Conservation (phyloP, 768 basidiomycete genomes). For the Agrocybe pediades region DNA sequence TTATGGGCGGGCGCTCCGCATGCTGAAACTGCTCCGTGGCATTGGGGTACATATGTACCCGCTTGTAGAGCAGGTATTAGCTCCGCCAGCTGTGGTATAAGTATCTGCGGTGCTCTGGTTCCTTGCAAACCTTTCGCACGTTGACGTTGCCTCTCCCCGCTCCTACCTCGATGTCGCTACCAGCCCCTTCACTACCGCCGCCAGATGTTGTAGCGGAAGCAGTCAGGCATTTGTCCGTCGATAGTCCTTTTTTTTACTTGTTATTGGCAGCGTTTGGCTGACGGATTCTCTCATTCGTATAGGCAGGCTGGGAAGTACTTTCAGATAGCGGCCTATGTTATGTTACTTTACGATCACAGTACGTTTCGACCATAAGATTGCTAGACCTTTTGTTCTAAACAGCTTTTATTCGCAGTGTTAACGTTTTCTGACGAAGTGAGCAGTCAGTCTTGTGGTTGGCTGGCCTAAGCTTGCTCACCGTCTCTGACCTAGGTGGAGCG, state of each 20-base stretch:
- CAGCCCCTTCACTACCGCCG: background rate
- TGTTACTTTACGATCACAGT: slow-evolving; percentile 21
- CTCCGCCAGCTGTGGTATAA: no score
- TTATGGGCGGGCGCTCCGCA: no score
- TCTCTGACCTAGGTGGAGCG: slow-evolving; percentile 22
- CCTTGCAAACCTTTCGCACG: background rate
- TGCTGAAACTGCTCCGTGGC: no score
- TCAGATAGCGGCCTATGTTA: slow-evolving; percentile 18
- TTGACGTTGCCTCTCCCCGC: no score
- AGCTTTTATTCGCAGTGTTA: background rate
- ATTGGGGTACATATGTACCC: no score
- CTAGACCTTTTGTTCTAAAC: background rate
- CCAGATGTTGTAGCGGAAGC: background rate
- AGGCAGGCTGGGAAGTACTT: slow-evolving; percentile 22
- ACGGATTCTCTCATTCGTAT: background rate
- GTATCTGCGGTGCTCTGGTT: no score
- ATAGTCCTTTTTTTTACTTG: background rate
- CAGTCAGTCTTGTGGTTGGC: background rate
- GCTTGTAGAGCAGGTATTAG: no score
- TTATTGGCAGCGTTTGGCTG: background rate
- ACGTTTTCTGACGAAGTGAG: background rate
- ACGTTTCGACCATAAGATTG: slow-evolving; percentile 5
- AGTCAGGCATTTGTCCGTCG: background rate
- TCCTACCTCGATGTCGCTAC: background rate
- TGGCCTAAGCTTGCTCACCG: background rate